Percentiles rank a stretch among this genome's conserved stretches.
Conservation (phyloP, 1,284 basidiomycete species). For the Malassezia cuniculi region DNA sequence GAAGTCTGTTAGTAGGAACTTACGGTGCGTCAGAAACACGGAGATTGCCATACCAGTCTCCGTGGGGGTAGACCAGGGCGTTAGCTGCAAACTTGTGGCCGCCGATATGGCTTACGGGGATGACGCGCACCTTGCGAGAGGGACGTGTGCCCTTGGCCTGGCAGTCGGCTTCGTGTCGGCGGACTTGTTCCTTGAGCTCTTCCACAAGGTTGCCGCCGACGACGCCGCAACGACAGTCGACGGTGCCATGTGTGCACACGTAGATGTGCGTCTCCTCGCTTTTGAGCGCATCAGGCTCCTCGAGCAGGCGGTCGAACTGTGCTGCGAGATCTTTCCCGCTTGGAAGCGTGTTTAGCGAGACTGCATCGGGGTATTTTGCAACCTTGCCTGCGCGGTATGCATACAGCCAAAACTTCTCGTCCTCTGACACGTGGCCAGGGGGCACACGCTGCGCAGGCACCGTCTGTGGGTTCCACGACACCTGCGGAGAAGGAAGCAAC, state of each 20-base stretch:
- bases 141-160: conserved; percentile 11
- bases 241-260: conserved; percentile 43
- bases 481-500: no score
- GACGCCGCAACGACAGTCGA: conserved; percentile 46
- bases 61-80: conserved; percentile 41
- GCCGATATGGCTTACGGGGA: conserved; percentile 28
- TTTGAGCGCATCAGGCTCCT: neutral
- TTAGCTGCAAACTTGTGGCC: conserved; percentile 45
- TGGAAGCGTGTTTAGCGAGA: conserved; percentile 28
- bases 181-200: conserved; percentile 22
- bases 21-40: conserved; percentile 16
- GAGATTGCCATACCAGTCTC: conserved; percentile 40
- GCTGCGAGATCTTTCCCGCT: conserved; percentile 14
- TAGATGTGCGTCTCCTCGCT: conserved; percentile 37
- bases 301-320: neutral
- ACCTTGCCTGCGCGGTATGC: conserved; percentile 25
- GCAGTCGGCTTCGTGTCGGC: conserved; percentile 23
- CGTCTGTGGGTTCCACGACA: conserved; percentile 32
- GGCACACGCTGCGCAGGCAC: conserved; percentile 22
- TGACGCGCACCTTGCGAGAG: conserved; percentile 23
- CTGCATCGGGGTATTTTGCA: conserved; percentile 20
- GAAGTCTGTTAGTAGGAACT: conserved; percentile 16
- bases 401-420: conserved; percentile 25
- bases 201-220: conserved; percentile 37
- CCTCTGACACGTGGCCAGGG: conserved; percentile 22